A percentile compares a stretch with the other conserved stretches of the same genome.
phyloP scores from a whole-genome alignment of 768 basidiomycete genomes.

The Suillus hirtellus region DNA sequence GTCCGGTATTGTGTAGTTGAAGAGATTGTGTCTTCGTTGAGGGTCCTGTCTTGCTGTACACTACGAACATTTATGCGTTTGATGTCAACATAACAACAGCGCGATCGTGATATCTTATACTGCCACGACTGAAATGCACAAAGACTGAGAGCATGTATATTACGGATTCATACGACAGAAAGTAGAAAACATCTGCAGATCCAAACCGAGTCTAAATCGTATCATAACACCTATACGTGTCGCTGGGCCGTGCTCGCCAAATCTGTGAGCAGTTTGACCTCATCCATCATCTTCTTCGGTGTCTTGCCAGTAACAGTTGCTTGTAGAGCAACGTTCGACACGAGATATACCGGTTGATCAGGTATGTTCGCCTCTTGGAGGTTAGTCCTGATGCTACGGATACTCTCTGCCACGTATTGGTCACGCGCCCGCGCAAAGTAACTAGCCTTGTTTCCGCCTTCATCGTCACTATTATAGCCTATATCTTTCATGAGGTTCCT shows the following conservation, averaged over 20 bases:
- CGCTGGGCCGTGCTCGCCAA: slow-evolving; percentile 2
- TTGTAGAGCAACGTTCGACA: slow-evolving; percentile 17
- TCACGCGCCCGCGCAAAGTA: slow-evolving; percentile 10
- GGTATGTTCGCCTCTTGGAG: slow-evolving; percentile 16
- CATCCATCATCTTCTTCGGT: slow-evolving; percentile 8
- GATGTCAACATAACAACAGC: neutral
- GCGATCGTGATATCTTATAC: neutral
- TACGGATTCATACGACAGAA: neutral
- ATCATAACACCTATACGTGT: neutral
- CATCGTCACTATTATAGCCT: slow-evolving; percentile 24
- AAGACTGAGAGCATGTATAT: neutral
- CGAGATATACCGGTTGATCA: slow-evolving; percentile 19
- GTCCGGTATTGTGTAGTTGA: neutral
- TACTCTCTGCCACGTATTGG: slow-evolving; percentile 13
- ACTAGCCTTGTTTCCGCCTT: slow-evolving; percentile 7
- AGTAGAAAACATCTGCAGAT: neutral
- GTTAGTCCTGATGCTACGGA: slow-evolving; percentile 11
- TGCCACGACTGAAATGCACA: neutral
- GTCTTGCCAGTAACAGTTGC: slow-evolving; percentile 3
- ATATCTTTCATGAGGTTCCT: slow-evolving; percentile 25
- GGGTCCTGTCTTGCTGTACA: neutral
- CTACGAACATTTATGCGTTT: neutral
- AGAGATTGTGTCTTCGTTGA: neutral
- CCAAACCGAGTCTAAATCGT: too few relatives aligned
- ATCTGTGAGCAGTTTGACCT: slow-evolving; percentile 12